phyloP scores from a whole-genome alignment of 73 alveolate species.

The Tetrahymena elliotti region DNA sequence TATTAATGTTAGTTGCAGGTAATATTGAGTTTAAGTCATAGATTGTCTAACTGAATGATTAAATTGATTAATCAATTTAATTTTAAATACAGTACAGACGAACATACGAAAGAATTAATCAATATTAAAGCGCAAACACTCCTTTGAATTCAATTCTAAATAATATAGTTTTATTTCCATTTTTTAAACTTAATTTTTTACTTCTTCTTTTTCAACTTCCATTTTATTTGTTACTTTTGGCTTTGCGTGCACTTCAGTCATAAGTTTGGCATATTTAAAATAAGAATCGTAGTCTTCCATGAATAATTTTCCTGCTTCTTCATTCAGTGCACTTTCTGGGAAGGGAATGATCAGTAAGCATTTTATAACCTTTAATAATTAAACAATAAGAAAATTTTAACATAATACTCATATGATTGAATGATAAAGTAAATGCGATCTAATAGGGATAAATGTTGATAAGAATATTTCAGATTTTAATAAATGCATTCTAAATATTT shows the following conservation, averaged over 20 bases:
- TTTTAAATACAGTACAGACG: not conserved
- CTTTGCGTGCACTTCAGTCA: slow-evolving; percentile 85
- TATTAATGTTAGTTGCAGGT: too few relatives aligned
- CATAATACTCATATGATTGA: too few relatives aligned
- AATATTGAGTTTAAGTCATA: too few relatives aligned
- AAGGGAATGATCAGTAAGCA: slow-evolving; percentile 97
- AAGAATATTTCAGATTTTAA: not conserved
- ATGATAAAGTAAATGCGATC: not conserved
- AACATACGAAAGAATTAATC: not conserved
- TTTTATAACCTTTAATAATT: slow-evolving; percentile 44
- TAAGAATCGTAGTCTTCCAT: slow-evolving; percentile 97
- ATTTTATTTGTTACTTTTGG: not conserved
- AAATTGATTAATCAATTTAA: not conserved
- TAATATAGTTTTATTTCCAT: not conserved
- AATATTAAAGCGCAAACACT: not conserved
- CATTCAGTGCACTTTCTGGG: slow-evolving; percentile 98
- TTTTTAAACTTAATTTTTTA: not conserved
- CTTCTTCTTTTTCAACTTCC: not conserved
- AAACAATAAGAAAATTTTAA: not conserved
- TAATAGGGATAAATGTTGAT: not conserved
- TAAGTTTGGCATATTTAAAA: slow-evolving; percentile 81
- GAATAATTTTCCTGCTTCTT: slow-evolving; percentile 99
- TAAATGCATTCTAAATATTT: not conserved
- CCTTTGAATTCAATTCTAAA: not conserved
- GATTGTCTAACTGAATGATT: too few relatives aligned